Evolutionary conservation across 2,329 filamentous ascomycete genomes (phyloP), one percentile per base, ranked within the genome.

Genomic region (Exophiala alcalophila): DNA sequence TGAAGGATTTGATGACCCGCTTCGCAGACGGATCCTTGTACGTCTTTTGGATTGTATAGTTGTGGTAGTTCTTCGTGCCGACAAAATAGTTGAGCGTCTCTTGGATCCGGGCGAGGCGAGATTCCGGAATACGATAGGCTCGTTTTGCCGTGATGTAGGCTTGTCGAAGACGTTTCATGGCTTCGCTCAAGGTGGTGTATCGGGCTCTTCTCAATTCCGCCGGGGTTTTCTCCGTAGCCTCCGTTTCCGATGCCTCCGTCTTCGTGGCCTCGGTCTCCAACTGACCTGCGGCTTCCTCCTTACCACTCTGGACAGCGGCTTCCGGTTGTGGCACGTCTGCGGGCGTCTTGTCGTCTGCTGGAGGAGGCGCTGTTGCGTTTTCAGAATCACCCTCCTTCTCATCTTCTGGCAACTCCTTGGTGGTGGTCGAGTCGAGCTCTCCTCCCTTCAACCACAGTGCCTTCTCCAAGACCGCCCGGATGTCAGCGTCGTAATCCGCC

Each of bases 21-120:
- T 91, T 92, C 9, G 89, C 81, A 0, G 88, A 94, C 0, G 89
- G 78, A 61, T 98, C 92, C 25, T 70, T 77, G 68, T 76, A 81
- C 0, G 78, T 73, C 69, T 97, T 98, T 56, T 92, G 84, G 44
- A 98, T 81, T 2, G 92, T 98, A 72, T 94, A 98, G 74, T 98
- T 98, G 77, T 96, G 90, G 72, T 84, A 98, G 70, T 94, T 95
- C 58, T 76, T 77, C 3, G 90, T 96, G 51, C 92, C 92, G 7
- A 84, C 67, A 66, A 92, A 98, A 53, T 76, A 72, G 57, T 80
- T 67, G 7, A 98, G 76, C 0, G 82, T 81, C 23, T 79, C 75
- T 63, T 94, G 87, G 2, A 98, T 78, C 47, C 84, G 81, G 19
- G 77, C 69, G 33, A 92, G 73, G 6, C 92, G 88, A 14, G 71